phyloP scores from a whole-genome alignment of 768 basidiomycete genomes.

The Mycena sanguinolenta region DNA sequence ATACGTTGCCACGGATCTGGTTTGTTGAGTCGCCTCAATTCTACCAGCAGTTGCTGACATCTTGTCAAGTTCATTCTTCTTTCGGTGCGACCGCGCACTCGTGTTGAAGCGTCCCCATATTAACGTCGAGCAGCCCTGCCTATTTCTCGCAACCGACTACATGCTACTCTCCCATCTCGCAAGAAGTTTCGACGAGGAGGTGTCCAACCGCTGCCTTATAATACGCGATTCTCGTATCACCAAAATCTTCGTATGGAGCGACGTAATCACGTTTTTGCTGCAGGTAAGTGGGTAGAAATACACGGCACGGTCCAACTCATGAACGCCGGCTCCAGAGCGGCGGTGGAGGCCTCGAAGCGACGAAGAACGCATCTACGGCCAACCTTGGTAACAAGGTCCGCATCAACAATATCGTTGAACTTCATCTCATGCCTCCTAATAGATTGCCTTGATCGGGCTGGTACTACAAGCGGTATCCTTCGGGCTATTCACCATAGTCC shows the following conservation, averaged over 20 bases:
- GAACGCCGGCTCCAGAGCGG: too few relatives aligned
- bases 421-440: not conserved
- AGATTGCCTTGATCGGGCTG: constrained; percentile 59
- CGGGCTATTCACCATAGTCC: constrained; percentile 50
- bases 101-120: not conserved
- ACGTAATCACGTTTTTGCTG: constrained; percentile 65
- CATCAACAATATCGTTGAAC: not conserved
- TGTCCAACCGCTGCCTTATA: constrained; percentile 53
- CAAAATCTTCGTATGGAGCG: constrained; percentile 60
- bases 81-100: constrained; percentile 10
- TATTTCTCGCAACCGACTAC: constrained; percentile 68
- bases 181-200: constrained; percentile 44
- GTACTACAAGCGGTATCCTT: constrained; percentile 58
- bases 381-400: constrained; percentile 44
- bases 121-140: constrained; percentile 58
- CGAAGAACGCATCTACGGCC: constrained; percentile 22
- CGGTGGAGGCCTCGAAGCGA: constrained; percentile 50
- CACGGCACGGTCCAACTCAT: too few relatives aligned
- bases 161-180: constrained; percentile 65
- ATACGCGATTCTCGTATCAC: constrained; percentile 56
- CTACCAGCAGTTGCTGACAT: not conserved
- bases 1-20: constrained; percentile 26
- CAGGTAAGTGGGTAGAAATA: too few relatives aligned
- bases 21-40: constrained; percentile 1
- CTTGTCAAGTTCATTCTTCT: constrained; percentile 29